Evolutionary conservation across 2,329 filamentous ascomycete genomes (phyloP), one percentile per base, ranked within the genome.

Genomic region (Dryadomyces sulphureus): DNA sequence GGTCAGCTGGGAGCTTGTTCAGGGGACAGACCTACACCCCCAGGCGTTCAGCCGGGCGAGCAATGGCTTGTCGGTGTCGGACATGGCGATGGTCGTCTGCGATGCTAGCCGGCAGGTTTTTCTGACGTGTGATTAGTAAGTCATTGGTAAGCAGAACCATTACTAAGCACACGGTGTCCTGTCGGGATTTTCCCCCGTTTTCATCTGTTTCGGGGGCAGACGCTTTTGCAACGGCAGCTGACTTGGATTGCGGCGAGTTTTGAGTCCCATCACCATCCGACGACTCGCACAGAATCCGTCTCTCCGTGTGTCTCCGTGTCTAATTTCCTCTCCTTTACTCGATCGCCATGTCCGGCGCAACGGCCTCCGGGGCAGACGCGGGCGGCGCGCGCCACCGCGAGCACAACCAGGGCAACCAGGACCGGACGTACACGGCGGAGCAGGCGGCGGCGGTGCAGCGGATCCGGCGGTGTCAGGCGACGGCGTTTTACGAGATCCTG

Each of bases 401-500:
- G 48, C 83, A 88, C 64, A 81, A 85, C 60, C 83, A 88, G 60
- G 83, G 83, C 53, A 83, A 81, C 62, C 76, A 81, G 54, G 77
- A 77, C 49, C 79, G 85, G 55, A 75, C 84, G 59, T 94, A 79
- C 65, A 98, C 92, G 1, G 70, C 77, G 25, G 89, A 95, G 56
- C 92, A 98, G 60, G 92, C 93, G 62, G 81, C 84, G 2, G 90
- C 90, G 22, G 92, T 98, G 27, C 68, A 94, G 56, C 79, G 92
- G 53, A 92, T 98, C 60, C 80, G 85, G 54, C 77, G 75, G 67
- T 98, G 92, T 66, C 71, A 74, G 35, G 68, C 84, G 20, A 95
- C 88, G 4, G 86, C 86, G 17, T 98, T 93, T 65, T 98, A 98
- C 68, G 92, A 96, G 61, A 96, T 98, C 55, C 68, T 98, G 27